Evolutionary conservation across 805 yeast species (phyloP).

Genomic region (Wickerhamomyces hampshirensis): DNA sequence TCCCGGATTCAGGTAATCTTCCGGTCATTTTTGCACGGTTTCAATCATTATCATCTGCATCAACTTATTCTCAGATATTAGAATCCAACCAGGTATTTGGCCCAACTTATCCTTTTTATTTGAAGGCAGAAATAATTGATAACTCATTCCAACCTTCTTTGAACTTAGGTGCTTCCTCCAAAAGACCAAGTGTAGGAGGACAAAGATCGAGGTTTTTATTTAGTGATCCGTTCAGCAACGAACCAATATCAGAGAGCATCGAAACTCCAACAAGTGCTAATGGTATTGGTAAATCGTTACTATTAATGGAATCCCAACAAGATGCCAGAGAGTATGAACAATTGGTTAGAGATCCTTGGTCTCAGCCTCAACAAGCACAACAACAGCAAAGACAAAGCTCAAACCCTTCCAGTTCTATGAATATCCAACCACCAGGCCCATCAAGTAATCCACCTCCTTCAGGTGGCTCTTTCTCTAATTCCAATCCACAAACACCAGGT

Average conservation of each 20-base stretch:
- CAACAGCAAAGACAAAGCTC: conserved; percentile 16
- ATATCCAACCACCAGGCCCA: not conserved
- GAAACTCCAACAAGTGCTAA: conserved; percentile 23
- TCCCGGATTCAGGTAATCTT: conserved; percentile 29
- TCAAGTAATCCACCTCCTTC: conserved; percentile 6
- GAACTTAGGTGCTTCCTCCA: conserved; percentile 27
- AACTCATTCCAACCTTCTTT: conserved; percentile 14
- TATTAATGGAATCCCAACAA: conserved; percentile 34
- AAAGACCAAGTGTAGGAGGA: conserved; percentile 50
- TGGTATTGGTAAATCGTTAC: conserved; percentile 36
- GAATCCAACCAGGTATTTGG: conserved; percentile 46
- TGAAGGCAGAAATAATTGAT: conserved; percentile 38
- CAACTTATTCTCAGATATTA: conserved; percentile 35
- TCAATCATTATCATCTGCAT: conserved; percentile 38
- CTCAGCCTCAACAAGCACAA: conserved; percentile 11
- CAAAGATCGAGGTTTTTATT: conserved; percentile 68
- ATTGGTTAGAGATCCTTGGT: conserved; percentile 42
- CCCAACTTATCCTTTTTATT: conserved; percentile 36
- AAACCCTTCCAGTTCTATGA: conserved; percentile 4
- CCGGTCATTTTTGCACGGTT: conserved; percentile 42
- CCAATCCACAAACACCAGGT: conserved; percentile 38
- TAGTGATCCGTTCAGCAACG: conserved; percentile 54
- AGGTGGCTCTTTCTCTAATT: conserved; percentile 11
- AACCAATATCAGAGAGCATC: conserved; percentile 19
- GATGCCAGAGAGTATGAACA: conserved; percentile 37